phyloP scores from a whole-genome alignment of 495 filamentous ascomycete genomes.

The Daldinia loculata region DNA sequence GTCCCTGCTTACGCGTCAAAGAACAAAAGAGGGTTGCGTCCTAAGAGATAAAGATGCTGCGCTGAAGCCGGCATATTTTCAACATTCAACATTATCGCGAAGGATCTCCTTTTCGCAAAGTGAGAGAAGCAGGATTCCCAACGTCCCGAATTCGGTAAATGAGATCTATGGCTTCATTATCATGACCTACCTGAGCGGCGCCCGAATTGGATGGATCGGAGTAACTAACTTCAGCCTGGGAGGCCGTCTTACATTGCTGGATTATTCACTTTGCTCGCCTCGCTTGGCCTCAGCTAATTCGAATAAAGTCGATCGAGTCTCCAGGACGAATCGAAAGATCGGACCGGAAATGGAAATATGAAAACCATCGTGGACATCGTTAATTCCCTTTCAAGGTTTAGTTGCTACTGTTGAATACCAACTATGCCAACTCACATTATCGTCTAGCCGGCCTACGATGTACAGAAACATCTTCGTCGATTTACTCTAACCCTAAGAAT shows the following conservation, averaged over 20 bases:
- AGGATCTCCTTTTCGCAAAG: conserved; percentile 19
- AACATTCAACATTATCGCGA: conserved; percentile 15
- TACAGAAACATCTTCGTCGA: background rate
- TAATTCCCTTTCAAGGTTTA: background rate
- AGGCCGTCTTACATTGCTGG: conserved; percentile 17
- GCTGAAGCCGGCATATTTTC: conserved; percentile 36
- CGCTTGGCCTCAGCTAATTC: conserved; percentile 12
- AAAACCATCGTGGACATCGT: background rate
- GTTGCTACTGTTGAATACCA: conserved; percentile 2
- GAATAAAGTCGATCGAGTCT: conserved; percentile 5
- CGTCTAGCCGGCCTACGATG: background rate
- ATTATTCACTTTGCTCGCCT: conserved; percentile 13
- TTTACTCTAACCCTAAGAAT: background rate
- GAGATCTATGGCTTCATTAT: background rate
- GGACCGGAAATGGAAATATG: conserved; percentile 18
- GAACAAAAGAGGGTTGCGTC: conserved; percentile 10
- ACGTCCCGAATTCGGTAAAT: conserved; percentile 9
- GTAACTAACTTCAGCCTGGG: conserved; percentile 23
- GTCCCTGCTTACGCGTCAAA: conserved; percentile 35
- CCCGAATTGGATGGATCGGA: background rate
- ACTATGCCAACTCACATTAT: background rate
- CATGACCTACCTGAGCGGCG: conserved; percentile 2
- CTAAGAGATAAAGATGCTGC: conserved; percentile 33
- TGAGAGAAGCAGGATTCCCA: conserved; percentile 13
- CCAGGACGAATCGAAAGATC: conserved; percentile 13